Conservation (phyloP, 768 basidiomycete species). For the Macrolepiota dolichaula region DNA sequence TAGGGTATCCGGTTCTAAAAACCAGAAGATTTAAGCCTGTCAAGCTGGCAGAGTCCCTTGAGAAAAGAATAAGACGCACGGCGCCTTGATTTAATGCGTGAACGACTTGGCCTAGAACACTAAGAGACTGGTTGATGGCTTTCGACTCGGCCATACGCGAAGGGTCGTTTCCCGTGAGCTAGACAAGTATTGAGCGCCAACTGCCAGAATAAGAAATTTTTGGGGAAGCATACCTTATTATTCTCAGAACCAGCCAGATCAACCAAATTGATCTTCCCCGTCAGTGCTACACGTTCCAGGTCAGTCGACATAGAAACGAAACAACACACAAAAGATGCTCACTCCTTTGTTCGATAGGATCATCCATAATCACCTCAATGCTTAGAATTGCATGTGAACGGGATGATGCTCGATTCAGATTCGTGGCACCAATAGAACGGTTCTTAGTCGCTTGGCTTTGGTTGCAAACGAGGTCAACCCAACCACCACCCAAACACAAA, state of each 20-base stretch:
- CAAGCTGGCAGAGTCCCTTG: background rate
- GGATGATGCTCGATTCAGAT: constrained; percentile 80
- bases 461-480: background rate
- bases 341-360: constrained; percentile 55
- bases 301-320: background rate
- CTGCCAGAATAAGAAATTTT: background rate
- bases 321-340: constrained; percentile 16
- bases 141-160: constrained; percentile 86
- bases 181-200: constrained; percentile 2
- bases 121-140: constrained; percentile 88
- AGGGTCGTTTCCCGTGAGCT: constrained; percentile 82
- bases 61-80: constrained; percentile 33
- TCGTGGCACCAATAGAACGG: constrained; percentile 84
- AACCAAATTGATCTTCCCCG: constrained; percentile 81
- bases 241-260: constrained; percentile 92
- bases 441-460: constrained; percentile 67
- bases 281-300: constrained; percentile 42
- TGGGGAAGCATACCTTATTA: constrained; percentile 54
- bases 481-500: background rate
- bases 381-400: constrained; percentile 87
- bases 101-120: constrained; percentile 85
- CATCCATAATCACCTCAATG: constrained; percentile 59
- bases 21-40: background rate
- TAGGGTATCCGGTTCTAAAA: constrained; percentile 77
- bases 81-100: constrained; percentile 77